These are phyloP conservation scores for Hymenotorrendiella dingleyae DNA, from an alignment of 2,329 filamentous ascomycete genomes.

Conservation along the genomic window DNA sequence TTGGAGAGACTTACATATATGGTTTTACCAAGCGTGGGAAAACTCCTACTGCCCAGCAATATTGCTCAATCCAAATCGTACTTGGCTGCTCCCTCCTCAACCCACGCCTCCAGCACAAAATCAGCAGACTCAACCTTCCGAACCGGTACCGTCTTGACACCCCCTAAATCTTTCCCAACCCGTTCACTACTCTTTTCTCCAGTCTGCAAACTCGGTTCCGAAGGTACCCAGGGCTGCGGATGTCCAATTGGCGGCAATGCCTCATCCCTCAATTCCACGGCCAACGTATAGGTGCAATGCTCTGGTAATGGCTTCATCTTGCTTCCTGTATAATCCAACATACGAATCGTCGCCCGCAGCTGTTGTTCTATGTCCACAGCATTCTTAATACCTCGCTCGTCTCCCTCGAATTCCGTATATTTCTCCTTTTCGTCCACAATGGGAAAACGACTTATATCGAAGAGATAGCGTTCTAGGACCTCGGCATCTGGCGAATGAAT, in stretches of 20 bases:
- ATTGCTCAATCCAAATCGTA: constrained; percentile 3
- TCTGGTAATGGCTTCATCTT: constrained; percentile 52
- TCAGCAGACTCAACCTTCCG: constrained; percentile 59
- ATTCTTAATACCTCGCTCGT: constrained; percentile 28
- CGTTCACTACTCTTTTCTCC: constrained; percentile 29
- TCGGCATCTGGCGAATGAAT: constrained; percentile 31
- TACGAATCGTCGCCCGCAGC: constrained; percentile 60
- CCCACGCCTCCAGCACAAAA: constrained; percentile 62
- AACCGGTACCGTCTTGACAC: constrained; percentile 52
- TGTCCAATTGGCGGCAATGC: constrained; percentile 52
- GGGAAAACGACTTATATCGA: constrained; percentile 36
- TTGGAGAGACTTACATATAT: too few relatives aligned
- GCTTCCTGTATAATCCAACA: constrained; percentile 54
- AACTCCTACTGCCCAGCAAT: too few relatives aligned
- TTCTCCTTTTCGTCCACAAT: constrained; percentile 30
- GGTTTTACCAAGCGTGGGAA: too few relatives aligned
- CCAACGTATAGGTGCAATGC: constrained; percentile 69
- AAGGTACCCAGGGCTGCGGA: constrained; percentile 56
- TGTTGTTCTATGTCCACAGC: constrained; percentile 65
- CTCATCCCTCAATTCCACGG: constrained; percentile 63
- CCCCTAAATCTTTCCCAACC: constrained; percentile 37
- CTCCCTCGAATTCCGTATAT: constrained; percentile 32
- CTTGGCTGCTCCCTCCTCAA: constrained; percentile 50
- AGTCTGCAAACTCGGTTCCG: constrained; percentile 36
- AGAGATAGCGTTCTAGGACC: constrained; percentile 38